phyloP scores from a whole-genome alignment of 257 asterid species.

The Avicennia marina region DNA sequence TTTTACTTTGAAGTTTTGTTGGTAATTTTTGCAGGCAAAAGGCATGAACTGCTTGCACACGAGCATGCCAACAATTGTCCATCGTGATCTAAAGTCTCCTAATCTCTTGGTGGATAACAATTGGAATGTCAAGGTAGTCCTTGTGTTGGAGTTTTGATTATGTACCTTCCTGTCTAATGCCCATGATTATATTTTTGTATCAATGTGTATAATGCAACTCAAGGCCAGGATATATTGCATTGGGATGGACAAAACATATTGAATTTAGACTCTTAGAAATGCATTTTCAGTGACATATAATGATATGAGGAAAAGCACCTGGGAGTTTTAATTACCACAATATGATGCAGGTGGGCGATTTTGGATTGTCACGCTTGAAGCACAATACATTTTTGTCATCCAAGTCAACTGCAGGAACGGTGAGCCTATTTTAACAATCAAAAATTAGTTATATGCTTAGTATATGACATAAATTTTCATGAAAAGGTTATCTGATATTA shows the following conservation, averaged over 20 bases:
- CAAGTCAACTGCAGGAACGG: slow-evolving; percentile 99
- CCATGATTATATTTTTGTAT: neutral
- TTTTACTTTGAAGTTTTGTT: slow-evolving; percentile 16
- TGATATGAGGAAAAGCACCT: too few species aligned
- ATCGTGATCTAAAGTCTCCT: slow-evolving; percentile 96
- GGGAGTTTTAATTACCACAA: too few species aligned
- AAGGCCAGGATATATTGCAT: slow-evolving; percentile 8
- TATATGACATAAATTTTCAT: neutral
- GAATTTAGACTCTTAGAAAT: too few species aligned
- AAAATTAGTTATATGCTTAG: slow-evolving; percentile 9
- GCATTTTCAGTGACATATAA: too few species aligned
- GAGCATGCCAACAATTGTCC: slow-evolving; percentile 94
- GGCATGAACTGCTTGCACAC: slow-evolving; percentile 99
- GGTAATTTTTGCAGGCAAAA: slow-evolving; percentile 63
- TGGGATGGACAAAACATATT: too few species aligned
- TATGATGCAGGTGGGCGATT: slow-evolving; percentile 81
- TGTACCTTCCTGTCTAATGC: slow-evolving; percentile 10
- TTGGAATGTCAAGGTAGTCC: slow-evolving; percentile 92
- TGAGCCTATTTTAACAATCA: slow-evolving; percentile 32
- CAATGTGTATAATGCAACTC: slow-evolving; percentile 3
- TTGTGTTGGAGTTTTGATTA: slow-evolving; percentile 10
- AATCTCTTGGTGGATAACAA: slow-evolving; percentile 92
- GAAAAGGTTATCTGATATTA: neutral
- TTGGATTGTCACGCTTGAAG: slow-evolving; percentile 98
- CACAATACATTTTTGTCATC: slow-evolving; percentile 98